Base-by-base conservation (phyloP, 306 rosid genomes). In the Pterocarpus santalinus region DNA sequence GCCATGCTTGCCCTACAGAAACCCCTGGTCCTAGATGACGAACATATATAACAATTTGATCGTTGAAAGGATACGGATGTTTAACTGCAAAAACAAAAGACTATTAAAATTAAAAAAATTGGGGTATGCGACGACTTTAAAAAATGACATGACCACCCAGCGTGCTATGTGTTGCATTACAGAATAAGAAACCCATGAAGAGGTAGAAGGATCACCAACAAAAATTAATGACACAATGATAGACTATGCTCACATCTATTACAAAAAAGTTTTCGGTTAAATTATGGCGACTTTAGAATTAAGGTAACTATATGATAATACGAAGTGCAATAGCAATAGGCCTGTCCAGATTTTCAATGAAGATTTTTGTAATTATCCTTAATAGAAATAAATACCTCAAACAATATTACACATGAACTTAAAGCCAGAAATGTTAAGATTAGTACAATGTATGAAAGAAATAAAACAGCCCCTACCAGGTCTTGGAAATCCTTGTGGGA, bases 1-100 rank as follows among this genome's bases (percentile, higher is more conserved):
- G 97, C 98, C 98, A 94, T 70, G 94, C 97, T 84, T 94, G 98
- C 68, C 90, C 97, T 28, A 92, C 88, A 2, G 77, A 85, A 73
- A 94, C 91, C 51, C 97, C 95, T 1, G 97, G 97, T 57, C 94
- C 97, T 39, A 94, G 65, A 82, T 77, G 58, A 34, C 92, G 95
- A 69, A 91, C 81, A 43, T 94, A 94, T 49, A 92, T 81, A 39
- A 94, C 89, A 79, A 92, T 69, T 68, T 91, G 97, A 79, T 92
- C 92, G 80, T 87, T 86, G 89, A 94, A 88, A 67, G 98, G 97
- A 76, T 91, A 90, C 5, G 73, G 90, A 85, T 92, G 98, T 75
- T 84, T 92, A 43, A 67, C 98, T 91, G 90, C 80, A 85, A 70
- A 87, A 73, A 17, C 44, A 63, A 60, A 79, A 77, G 16, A 74